Percentiles rank a stretch among this genome's conserved stretches.
These are phyloP conservation scores for Prunella vulgaris DNA, from an alignment of 257 asterid genomes.

Conservation along the genomic window DNA sequence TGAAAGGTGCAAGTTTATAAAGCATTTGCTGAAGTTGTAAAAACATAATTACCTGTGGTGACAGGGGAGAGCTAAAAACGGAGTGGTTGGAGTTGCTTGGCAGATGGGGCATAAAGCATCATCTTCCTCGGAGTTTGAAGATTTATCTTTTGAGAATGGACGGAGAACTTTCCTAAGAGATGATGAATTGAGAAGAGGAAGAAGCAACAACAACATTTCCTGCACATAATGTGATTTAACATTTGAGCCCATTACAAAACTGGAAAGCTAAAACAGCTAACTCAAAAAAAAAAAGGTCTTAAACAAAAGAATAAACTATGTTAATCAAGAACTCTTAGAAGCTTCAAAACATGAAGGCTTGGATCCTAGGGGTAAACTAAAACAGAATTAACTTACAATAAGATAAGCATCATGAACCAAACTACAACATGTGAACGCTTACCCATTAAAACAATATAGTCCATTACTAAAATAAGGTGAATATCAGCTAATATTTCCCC, in stretches of 20 bases:
- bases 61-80: conserved; percentile 87
- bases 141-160: conserved; percentile 84
- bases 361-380: not conserved
- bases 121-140: conserved; percentile 54
- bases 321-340: not conserved
- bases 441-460: not conserved
- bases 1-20: not conserved
- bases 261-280: not conserved
- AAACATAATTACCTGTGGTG: conserved; percentile 65
- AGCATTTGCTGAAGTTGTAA: not conserved
- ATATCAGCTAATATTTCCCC: not conserved
- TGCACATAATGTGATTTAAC: conserved; percentile 38
- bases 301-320: not conserved
- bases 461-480: not conserved
- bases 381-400: conserved; percentile 5
- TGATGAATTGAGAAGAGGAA: conserved; percentile 90
- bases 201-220: conserved; percentile 92
- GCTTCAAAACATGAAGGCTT: not conserved
- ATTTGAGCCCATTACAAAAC: not conserved
- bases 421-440: too few species aligned
- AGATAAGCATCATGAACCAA: not conserved
- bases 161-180: conserved; percentile 66
- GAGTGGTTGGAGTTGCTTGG: conserved; percentile 75
- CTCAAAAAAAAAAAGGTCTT: not conserved
- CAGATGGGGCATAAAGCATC: conserved; percentile 85